phyloP scores from a whole-genome alignment of 2,329 filamentous ascomycete genomes.

The Diaporthe destruens region DNA sequence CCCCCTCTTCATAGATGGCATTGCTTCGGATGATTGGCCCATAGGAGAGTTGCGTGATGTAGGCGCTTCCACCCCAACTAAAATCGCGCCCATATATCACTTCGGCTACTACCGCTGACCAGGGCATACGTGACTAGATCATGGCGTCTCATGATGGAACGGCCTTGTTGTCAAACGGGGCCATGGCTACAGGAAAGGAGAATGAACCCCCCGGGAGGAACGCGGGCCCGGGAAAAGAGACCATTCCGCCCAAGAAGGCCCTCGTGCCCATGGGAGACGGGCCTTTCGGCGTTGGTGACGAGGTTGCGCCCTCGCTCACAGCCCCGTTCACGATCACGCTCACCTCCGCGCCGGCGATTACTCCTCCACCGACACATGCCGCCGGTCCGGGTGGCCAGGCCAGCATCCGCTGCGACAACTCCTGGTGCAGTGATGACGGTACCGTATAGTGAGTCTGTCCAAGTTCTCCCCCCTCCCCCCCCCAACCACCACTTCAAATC shows the following conservation, averaged over 20 bases:
- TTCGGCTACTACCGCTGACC: neutral
- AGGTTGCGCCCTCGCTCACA: neutral
- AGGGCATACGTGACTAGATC: neutral
- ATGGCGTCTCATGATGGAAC: neutral
- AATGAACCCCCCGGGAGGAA: neutral
- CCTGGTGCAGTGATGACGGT: conserved; percentile 12
- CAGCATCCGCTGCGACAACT: conserved; percentile 7
- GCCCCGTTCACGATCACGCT: neutral
- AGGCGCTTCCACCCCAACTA: neutral
- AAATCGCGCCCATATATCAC: neutral
- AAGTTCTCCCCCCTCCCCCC: neutral
- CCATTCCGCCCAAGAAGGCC: too few relatives aligned
- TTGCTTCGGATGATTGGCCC: neutral
- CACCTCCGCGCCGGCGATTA: neutral
- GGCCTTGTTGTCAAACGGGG: neutral
- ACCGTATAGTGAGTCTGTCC: conserved; percentile 24
- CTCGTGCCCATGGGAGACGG: neutral
- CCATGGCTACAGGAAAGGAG: neutral
- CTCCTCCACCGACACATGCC: neutral
- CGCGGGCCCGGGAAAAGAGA: too few relatives aligned
- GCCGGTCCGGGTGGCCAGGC: too few relatives aligned
- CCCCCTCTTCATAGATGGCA: neutral
- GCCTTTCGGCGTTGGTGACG: neutral
- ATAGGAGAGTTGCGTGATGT: neutral
- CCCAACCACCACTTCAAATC: too few relatives aligned